phyloP scores from a whole-genome alignment of 345 rosid species.

The Zanthoxylum bungeanum region DNA sequence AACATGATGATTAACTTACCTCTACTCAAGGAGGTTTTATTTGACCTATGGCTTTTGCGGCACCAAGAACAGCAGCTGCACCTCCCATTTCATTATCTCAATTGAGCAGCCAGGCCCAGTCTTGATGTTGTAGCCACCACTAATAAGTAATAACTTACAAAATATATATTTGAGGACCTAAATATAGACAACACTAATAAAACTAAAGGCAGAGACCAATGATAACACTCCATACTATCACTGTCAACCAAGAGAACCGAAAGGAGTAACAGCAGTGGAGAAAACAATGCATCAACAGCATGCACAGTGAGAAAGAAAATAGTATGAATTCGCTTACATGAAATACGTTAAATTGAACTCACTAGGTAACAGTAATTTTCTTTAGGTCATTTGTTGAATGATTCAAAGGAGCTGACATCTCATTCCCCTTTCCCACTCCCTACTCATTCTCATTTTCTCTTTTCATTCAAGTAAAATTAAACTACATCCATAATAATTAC shows the following conservation, averaged over 20 bases:
- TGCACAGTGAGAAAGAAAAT: neutral
- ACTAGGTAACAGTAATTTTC: neutral
- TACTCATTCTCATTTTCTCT: neutral
- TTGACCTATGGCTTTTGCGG: slow-evolving; percentile 91
- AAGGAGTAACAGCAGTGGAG: neutral
- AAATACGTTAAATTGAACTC: neutral
- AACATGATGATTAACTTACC: slow-evolving; percentile 48
- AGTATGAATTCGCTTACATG: neutral
- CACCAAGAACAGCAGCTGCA: slow-evolving; percentile 92
- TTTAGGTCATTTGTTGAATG: neutral
- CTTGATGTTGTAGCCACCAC: slow-evolving; percentile 99
- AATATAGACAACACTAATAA: neutral
- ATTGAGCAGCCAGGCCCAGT: slow-evolving; percentile 80
- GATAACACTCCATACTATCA: neutral
- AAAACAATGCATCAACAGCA: neutral
- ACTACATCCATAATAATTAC: slow-evolving; percentile 25
- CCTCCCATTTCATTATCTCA: slow-evolving; percentile 98
- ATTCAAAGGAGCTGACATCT: neutral
- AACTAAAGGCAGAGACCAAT: slow-evolving; percentile 6
- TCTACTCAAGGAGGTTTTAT: slow-evolving; percentile 94
- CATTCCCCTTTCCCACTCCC: neutral
- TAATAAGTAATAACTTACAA: slow-evolving; percentile 29
- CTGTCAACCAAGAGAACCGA: too few relatives aligned
- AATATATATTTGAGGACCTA: neutral
- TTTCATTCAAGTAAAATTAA: neutral